Percentiles rank a stretch among this genome's conserved stretches.
phyloP scores from a whole-genome alignment of 179 eudicot species.

The Pouteria campechiana region DNA sequence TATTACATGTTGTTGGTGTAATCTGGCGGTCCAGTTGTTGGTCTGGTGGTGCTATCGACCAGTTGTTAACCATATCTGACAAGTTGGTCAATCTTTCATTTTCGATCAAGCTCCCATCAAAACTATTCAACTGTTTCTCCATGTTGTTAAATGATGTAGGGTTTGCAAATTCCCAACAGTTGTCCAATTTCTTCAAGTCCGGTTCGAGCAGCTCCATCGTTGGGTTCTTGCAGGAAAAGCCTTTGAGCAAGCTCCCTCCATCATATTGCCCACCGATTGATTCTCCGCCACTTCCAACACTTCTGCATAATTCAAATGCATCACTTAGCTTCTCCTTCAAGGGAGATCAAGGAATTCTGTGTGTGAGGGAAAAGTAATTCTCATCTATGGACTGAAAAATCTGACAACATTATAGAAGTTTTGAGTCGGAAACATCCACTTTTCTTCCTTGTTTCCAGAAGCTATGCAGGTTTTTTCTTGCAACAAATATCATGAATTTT shows the following conservation, averaged over 20 bases:
- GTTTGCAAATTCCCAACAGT: constrained; percentile 14
- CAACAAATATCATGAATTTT: too few relatives aligned
- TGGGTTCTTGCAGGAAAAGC: neutral
- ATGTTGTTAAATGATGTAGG: constrained; percentile 9
- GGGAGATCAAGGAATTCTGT: too few relatives aligned
- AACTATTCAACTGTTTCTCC: constrained; percentile 6
- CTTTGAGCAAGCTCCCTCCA: constrained; percentile 2
- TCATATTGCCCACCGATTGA: constrained; percentile 2
- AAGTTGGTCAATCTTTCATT: constrained; percentile 4
- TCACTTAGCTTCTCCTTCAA: too few relatives aligned
- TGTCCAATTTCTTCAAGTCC: constrained; percentile 18
- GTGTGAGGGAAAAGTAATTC: too few relatives aligned
- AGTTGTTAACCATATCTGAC: constrained; percentile 8
- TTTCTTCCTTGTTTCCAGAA: too few relatives aligned
- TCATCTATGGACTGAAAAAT: too few relatives aligned
- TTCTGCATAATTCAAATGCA: constrained; percentile 13
- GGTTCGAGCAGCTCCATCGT: constrained; percentile 11
- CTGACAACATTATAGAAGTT: too few relatives aligned
- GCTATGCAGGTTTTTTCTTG: too few relatives aligned
- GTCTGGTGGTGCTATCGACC: constrained; percentile 14
- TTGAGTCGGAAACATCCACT: too few relatives aligned
- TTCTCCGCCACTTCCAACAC: constrained; percentile 4
- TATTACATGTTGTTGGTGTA: too few relatives aligned
- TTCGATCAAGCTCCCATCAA: constrained; percentile 1
- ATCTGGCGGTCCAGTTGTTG: constrained; percentile 2